Evolutionary conservation across 2,329 filamentous ascomycete genomes (phyloP).

Genomic region (Ascochyta lentis): DNA sequence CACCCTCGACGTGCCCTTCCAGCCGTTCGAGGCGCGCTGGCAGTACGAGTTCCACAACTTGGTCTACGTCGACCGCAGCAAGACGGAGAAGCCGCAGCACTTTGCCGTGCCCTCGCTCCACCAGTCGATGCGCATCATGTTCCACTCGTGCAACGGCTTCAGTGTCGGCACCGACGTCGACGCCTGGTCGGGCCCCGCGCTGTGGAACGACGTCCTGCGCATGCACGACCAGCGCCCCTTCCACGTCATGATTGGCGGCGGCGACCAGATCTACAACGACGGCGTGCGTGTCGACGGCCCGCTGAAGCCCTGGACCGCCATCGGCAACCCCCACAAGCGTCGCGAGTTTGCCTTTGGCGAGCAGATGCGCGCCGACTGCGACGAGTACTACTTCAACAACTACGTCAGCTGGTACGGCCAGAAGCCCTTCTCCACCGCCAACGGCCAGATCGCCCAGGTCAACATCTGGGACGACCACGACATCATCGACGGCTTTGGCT

Average conservation of each 20-base stretch:
- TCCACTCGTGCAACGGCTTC: constrained; percentile 74
- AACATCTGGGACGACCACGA: constrained; percentile 72
- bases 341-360: constrained; percentile 70
- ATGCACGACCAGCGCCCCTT: constrained; percentile 66
- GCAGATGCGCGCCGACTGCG: constrained; percentile 63
- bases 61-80: constrained; percentile 62
- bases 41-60: constrained; percentile 76
- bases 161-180: constrained; percentile 70
- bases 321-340: constrained; percentile 66
- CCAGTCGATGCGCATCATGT: constrained; percentile 74
- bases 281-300: constrained; percentile 86
- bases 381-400: constrained; percentile 68
- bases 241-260: constrained; percentile 82
- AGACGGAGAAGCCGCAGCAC: constrained; percentile 39
- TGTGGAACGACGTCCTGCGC: constrained; percentile 71
- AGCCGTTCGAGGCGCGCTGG: constrained; percentile 76
- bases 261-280: constrained; percentile 82
- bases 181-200: constrained; percentile 65
- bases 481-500: constrained; percentile 72
- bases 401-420: constrained; percentile 73
- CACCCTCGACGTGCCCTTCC: constrained; percentile 68
- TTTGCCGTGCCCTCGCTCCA: constrained; percentile 65
- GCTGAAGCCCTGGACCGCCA: constrained; percentile 69
- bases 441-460: constrained; percentile 68
- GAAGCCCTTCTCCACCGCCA: constrained; percentile 65